A percentile compares a stretch with the other conserved stretches of the same genome.
Conservation (phyloP, 805 yeast species). For the Metschnikowia baotianmanensis region DNA sequence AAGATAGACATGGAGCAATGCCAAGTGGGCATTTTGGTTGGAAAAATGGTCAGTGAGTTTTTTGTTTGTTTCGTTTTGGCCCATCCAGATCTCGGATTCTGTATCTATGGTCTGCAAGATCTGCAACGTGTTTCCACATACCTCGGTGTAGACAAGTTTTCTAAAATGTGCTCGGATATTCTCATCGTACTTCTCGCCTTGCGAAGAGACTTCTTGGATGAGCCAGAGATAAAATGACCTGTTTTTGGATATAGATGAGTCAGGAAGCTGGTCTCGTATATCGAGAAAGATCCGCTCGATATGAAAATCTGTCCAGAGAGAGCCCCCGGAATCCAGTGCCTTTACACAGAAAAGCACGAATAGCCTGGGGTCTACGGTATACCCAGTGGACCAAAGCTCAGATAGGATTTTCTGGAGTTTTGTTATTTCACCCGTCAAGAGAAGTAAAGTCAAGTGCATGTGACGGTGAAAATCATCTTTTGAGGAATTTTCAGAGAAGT, state of each 20-base stretch:
- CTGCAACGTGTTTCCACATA: not conserved
- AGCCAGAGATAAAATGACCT: conserved; percentile 11
- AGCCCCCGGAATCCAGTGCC: not conserved
- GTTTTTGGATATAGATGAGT: not conserved
- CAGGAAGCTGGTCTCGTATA: not conserved
- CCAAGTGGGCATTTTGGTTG: not conserved
- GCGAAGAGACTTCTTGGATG: conserved; percentile 4
- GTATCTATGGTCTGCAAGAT: conserved; percentile 5
- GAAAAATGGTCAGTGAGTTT: conserved; percentile 15
- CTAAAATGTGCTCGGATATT: conserved; percentile 6
- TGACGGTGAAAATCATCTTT: not conserved
- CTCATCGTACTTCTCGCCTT: conserved; percentile 1
- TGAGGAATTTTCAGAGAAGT: not conserved
- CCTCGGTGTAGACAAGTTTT: conserved; percentile 7
- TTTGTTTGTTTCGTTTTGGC: conserved; percentile 11
- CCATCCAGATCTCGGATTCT: conserved; percentile 15
- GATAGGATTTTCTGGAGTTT: conserved; percentile 1
- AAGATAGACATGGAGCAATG: conserved; percentile 8
- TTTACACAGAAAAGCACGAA: conserved; percentile 7
- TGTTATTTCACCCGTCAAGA: conserved; percentile 5
- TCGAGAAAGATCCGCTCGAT: conserved; percentile 4
- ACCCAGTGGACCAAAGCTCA: not conserved
- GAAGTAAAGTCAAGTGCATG: conserved; percentile 5
- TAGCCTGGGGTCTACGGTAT: conserved; percentile 13
- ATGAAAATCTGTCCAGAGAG: conserved; percentile 7